Percentiles rank a stretch among this genome's conserved stretches.
These are phyloP conservation scores for Botryosphaeria dothidea DNA, from an alignment of 2,329 filamentous ascomycete species.

Conservation along the genomic window DNA sequence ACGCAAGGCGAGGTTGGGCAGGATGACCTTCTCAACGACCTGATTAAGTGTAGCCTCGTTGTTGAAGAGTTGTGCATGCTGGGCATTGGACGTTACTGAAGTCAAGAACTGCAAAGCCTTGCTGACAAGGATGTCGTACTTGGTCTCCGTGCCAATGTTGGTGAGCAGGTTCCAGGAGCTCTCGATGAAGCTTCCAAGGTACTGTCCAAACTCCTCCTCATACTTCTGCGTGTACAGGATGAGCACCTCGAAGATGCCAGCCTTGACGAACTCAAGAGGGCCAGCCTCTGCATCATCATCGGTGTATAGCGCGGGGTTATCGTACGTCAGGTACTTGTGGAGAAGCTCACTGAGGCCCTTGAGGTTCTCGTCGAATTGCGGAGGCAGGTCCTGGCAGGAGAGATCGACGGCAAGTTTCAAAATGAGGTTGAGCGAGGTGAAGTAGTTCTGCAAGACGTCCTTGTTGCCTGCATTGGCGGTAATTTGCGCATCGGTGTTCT, in stretches of 20 bases:
- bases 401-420: conserved; percentile 94
- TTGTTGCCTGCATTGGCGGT: conserved; percentile 75
- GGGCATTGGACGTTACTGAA: conserved; percentile 74
- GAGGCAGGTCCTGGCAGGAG: conserved; percentile 94
- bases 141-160: conserved; percentile 79
- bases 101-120: conserved; percentile 93
- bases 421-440: conserved; percentile 82
- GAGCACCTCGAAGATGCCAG: conserved; percentile 88
- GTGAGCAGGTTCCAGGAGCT: conserved; percentile 92
- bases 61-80: conserved; percentile 85
- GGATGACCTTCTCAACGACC: conserved; percentile 92
- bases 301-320: conserved; percentile 78
- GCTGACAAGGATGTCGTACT: conserved; percentile 93
- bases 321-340: conserved; percentile 90
- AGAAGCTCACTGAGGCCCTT: conserved; percentile 73
- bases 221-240: conserved; percentile 93
- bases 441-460: conserved; percentile 71
- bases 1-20: conserved; percentile 87
- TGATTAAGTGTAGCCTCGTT: conserved; percentile 75
- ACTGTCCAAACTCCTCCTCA: conserved; percentile 84
- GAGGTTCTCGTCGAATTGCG: conserved; percentile 90
- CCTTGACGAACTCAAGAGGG: conserved; percentile 81
- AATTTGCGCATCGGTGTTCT: conserved; percentile 70
- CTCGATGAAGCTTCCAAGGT: conserved; percentile 80
- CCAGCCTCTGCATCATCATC: conserved; percentile 90